phyloP scores from a whole-genome alignment of 1,139 yeast genomes.

The Petasospora rhodanensis region DNA sequence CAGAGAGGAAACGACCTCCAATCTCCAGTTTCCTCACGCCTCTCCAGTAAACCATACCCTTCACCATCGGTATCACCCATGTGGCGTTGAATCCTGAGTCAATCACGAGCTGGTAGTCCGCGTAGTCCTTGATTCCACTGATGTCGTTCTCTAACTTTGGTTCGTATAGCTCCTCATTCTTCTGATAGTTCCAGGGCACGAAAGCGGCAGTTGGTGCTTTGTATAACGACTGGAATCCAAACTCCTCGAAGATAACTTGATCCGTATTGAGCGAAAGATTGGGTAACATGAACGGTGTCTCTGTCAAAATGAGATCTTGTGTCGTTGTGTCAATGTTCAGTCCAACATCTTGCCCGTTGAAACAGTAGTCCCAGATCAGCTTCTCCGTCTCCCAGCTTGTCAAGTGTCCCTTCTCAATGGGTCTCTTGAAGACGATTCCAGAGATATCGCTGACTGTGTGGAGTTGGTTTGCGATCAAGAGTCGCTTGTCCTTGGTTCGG shows the following conservation, averaged over 20 bases:
- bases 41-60: slow-evolving; percentile 73
- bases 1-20: slow-evolving; percentile 83
- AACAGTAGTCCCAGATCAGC: slow-evolving; percentile 90
- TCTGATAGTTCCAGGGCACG: slow-evolving; percentile 58
- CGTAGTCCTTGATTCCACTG: slow-evolving; percentile 22
- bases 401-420: slow-evolving; percentile 83
- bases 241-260: slow-evolving; percentile 92
- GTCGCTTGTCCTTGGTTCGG: slow-evolving; percentile 69
- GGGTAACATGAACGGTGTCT: slow-evolving; percentile 80
- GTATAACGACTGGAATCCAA: slow-evolving; percentile 59
- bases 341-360: slow-evolving; percentile 31
- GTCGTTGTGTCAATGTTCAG: slow-evolving; percentile 31
- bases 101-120: slow-evolving; percentile 72
- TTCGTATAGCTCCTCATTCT: slow-evolving; percentile 23
- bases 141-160: slow-evolving; percentile 21
- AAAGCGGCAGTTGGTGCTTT: slow-evolving; percentile 55
- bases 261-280: slow-evolving; percentile 82
- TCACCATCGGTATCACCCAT: slow-evolving; percentile 79
- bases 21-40: slow-evolving; percentile 67
- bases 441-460: slow-evolving; percentile 66
- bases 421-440: slow-evolving; percentile 71
- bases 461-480: slow-evolving; percentile 71
- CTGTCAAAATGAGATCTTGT: slow-evolving; percentile 38
- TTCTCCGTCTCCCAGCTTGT: slow-evolving; percentile 91
- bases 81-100: slow-evolving; percentile 90